phyloP scores from a whole-genome alignment of 176 grass and related monocot genomes.

The Rhipidocladum racemiflorum region DNA sequence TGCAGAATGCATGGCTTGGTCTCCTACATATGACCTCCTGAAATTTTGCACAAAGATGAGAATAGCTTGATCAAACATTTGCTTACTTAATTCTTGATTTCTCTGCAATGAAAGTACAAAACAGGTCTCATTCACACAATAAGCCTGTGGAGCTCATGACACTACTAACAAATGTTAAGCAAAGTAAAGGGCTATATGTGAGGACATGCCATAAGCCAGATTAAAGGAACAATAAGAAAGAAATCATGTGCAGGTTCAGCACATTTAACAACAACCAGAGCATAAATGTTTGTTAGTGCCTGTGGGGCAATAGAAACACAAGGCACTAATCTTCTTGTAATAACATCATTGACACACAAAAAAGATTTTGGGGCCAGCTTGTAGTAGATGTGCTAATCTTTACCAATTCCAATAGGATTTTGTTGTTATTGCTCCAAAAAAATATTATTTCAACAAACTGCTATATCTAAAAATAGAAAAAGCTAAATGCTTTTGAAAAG shows the following conservation, averaged over 20 bases:
- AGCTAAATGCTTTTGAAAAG: not conserved
- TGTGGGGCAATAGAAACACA: not conserved
- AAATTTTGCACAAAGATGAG: conserved; percentile 95
- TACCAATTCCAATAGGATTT: not conserved
- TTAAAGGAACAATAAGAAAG: conserved; percentile 15
- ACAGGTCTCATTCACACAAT: conserved; percentile 4
- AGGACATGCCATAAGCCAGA: not conserved
- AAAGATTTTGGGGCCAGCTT: not conserved
- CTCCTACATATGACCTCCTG: conserved; percentile 94
- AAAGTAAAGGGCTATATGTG: conserved; percentile 9
- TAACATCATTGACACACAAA: not conserved
- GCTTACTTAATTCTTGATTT: conserved; percentile 88
- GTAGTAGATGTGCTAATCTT: not conserved
- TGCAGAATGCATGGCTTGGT: conserved; percentile 91
- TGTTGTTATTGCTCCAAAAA: not conserved
- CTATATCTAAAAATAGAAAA: conserved; percentile 6
- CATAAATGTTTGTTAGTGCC: not conserved
- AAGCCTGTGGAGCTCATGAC: not conserved
- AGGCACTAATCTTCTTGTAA: not conserved
- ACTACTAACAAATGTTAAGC: not conserved
- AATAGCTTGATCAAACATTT: conserved; percentile 94
- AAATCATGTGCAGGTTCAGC: not conserved
- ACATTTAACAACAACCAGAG: not conserved
- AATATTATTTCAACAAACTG: not conserved
- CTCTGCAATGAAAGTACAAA: conserved; percentile 59